phyloP scores from a whole-genome alignment of 2,329 filamentous ascomycete genomes.

The Penicillium sp. region DNA sequence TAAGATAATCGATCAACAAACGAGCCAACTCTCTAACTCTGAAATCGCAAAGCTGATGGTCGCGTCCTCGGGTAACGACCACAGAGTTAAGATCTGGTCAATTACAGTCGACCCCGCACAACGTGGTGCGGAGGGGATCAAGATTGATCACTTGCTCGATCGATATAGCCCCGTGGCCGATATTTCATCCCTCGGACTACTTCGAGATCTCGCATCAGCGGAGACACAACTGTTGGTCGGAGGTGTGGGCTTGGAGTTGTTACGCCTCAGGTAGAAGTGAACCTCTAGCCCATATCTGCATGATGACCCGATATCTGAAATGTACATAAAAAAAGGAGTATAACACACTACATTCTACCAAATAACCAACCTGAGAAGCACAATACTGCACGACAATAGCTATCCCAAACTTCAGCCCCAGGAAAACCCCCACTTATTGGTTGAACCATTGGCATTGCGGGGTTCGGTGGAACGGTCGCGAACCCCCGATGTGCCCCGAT shows the following conservation, averaged over 20 bases:
- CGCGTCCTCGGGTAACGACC: constrained; percentile 51
- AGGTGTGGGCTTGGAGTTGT: constrained; percentile 57
- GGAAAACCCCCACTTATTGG: too few species aligned
- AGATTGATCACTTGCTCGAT: constrained; percentile 32
- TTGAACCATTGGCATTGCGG: too few species aligned
- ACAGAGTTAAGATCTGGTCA: constrained; percentile 51
- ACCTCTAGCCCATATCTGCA: neutral
- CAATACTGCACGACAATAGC: too few species aligned
- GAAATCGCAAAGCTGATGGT: constrained; percentile 27
- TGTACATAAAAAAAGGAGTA: constrained; percentile 12
- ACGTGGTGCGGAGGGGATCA: constrained; percentile 25
- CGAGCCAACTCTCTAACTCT: neutral
- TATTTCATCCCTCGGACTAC: constrained; percentile 55
- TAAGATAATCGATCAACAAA: constrained; percentile 32
- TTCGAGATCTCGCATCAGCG: constrained; percentile 19
- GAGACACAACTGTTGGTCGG: constrained; percentile 44
- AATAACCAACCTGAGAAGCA: too few species aligned
- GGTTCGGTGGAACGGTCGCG: too few species aligned
- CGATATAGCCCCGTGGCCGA: constrained; percentile 59
- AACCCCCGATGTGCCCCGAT: too few species aligned
- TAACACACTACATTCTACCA: too few species aligned
- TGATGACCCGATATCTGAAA: constrained; percentile 19
- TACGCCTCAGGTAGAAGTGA: constrained; percentile 26
- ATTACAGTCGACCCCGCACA: constrained; percentile 34
- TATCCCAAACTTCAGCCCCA: too few species aligned